A percentile compares a stretch with the other conserved stretches of the same genome.
phyloP scores from a whole-genome alignment of 2,329 filamentous ascomycete species.

The Chaetomium sp. region DNA sequence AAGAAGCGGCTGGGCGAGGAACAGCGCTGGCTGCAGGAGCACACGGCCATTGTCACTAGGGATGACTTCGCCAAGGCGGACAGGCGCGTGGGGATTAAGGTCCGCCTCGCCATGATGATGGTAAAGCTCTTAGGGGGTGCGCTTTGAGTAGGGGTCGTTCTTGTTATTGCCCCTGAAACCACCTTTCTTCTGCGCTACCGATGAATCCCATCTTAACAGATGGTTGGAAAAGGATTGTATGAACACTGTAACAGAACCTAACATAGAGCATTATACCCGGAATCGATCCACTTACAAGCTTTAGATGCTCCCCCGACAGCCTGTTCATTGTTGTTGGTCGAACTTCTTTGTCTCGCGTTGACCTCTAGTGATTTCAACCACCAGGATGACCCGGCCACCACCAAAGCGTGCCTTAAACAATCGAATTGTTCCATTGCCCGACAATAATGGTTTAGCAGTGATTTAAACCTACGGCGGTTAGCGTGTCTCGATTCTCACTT shows the following conservation, averaged over 20 bases:
- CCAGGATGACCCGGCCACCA: background rate
- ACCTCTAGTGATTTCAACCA: background rate
- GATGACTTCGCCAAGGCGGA: conserved; percentile 82
- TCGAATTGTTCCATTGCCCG: background rate
- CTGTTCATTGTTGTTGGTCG: no score
- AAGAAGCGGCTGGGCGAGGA: conserved; percentile 76
- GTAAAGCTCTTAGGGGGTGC: conserved; percentile 83
- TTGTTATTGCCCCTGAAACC: background rate
- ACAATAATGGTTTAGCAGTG: background rate
- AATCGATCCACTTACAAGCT: conserved; percentile 16
- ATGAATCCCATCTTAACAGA: background rate
- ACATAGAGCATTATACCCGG: conserved; percentile 25
- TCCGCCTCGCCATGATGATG: conserved; percentile 91
- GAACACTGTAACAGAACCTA: conserved; percentile 16
- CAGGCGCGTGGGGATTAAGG: conserved; percentile 80
- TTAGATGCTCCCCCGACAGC: conserved; percentile 4
- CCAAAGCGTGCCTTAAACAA: background rate
- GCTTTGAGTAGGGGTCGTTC: conserved; percentile 53
- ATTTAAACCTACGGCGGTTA: background rate
- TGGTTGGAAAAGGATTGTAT: conserved; percentile 6
- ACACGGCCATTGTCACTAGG: conserved; percentile 68
- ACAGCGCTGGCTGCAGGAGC: conserved; percentile 75
- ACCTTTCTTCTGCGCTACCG: background rate
- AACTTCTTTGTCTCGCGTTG: background rate
- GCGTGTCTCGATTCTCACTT: background rate